These are phyloP conservation scores for Aspergillus sp. DNA, from an alignment of 2,329 filamentous ascomycete genomes.

Conservation along the genomic window DNA sequence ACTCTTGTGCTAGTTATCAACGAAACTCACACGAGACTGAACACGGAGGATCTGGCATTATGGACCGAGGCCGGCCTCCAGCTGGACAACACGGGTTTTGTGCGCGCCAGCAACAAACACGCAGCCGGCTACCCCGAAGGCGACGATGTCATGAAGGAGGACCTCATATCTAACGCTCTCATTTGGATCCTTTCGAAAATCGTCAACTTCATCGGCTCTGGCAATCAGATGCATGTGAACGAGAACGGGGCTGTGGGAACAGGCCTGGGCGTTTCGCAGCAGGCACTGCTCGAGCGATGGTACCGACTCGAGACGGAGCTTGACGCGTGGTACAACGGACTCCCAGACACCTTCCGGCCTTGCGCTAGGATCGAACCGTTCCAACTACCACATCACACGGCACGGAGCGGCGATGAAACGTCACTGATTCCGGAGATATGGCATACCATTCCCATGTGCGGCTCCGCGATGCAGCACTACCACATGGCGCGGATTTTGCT, in stretches of 20 bases:
- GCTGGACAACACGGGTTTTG: conserved; percentile 45
- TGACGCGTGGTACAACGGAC: conserved; percentile 49
- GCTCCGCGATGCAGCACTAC: conserved; percentile 47
- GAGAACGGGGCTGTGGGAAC: conserved; percentile 16
- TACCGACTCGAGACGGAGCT: conserved; percentile 47
- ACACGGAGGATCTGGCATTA: conserved; percentile 52
- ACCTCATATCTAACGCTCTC: conserved; percentile 54
- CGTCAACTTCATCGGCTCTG: conserved; percentile 54
- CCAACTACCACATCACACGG: conserved; percentile 11
- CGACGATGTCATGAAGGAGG: conserved; percentile 48
- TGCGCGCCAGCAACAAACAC: conserved; percentile 33
- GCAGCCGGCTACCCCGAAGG: conserved; percentile 23
- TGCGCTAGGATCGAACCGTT: conserved; percentile 41
- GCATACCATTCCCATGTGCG: conserved; percentile 58
- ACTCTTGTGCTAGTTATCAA: conserved; percentile 38
- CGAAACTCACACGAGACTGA: conserved; percentile 50
- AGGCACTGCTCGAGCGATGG: conserved; percentile 41
- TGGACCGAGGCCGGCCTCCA: conserved; percentile 57
- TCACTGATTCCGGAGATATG: conserved; percentile 48
- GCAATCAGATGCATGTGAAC: conserved; percentile 39
- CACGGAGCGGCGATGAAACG: conserved; percentile 24
- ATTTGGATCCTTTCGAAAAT: conserved; percentile 59
- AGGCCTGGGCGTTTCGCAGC: conserved; percentile 27
- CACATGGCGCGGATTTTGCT: conserved; percentile 36
- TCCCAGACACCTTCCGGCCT: conserved; percentile 52